Percentiles rank a stretch among this genome's conserved stretches.
Conservation (phyloP, 305 asterid genomes). For the Petunia hybrid region DNA sequence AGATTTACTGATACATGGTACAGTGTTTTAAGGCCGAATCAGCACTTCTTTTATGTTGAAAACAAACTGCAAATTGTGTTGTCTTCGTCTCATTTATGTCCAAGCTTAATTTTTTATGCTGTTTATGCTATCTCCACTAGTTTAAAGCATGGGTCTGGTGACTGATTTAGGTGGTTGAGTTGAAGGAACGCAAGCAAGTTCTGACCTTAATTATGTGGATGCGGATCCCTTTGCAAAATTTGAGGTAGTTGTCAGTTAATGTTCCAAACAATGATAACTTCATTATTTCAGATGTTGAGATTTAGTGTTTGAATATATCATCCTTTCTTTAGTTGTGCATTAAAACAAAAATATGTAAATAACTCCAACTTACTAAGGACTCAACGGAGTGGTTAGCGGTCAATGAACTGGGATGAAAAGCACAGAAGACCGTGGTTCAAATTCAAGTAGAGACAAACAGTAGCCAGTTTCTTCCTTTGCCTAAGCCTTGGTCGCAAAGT, state of each 20-base stretch:
- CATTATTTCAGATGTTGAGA: not conserved
- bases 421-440: not conserved
- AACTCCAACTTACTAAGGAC: not conserved
- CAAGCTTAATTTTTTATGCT: not conserved
- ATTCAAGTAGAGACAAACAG: not conserved
- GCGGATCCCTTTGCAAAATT: not conserved
- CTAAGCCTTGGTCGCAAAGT: not conserved
- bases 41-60: not conserved
- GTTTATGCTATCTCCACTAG: not conserved
- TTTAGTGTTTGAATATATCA: not conserved
- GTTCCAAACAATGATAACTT: slow-evolving; percentile 1
- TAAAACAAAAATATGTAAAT: not conserved
- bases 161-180: not conserved
- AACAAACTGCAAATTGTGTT: not conserved
- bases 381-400: not conserved
- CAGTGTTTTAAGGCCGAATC: not conserved
- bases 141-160: slow-evolving; percentile 3
- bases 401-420: not conserved
- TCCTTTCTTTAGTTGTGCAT: not conserved
- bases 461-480: not conserved
- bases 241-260: not conserved
- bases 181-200: not conserved
- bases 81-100: not conserved
- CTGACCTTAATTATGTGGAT: slow-evolving; percentile 20
- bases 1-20: not conserved